These are phyloP conservation scores for Metschnikowia anglica DNA, from an alignment of 805 yeast genomes.

Conservation along the genomic window DNA sequence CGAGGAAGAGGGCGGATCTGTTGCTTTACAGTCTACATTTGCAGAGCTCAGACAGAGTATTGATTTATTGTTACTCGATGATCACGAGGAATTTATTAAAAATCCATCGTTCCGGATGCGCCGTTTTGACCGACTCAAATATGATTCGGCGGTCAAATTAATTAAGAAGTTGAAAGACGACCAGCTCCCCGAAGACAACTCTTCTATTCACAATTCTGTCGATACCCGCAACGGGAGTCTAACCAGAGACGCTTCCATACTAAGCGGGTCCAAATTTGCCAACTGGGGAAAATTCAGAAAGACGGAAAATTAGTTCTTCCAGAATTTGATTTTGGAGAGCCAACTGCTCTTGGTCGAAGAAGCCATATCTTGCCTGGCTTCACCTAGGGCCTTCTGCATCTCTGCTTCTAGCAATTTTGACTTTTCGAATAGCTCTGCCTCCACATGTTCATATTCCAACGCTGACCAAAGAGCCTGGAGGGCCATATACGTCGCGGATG, in stretches of 20 bases:
- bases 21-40: slow-evolving; percentile 69
- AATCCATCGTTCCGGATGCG: slow-evolving; percentile 41
- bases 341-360: slow-evolving; percentile 13
- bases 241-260: slow-evolving; percentile 20
- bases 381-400: slow-evolving; percentile 15
- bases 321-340: slow-evolving; percentile 20
- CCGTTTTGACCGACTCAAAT: slow-evolving; percentile 70
- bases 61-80: slow-evolving; percentile 63
- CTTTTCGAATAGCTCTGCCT: slow-evolving; percentile 15
- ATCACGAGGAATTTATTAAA: slow-evolving; percentile 62
- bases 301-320: slow-evolving; percentile 20
- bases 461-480: slow-evolving; percentile 35
- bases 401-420: slow-evolving; percentile 19
- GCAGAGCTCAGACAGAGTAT: slow-evolving; percentile 79
- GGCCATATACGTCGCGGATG: slow-evolving; percentile 38
- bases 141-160: slow-evolving; percentile 64
- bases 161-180: slow-evolving; percentile 50
- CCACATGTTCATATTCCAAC: slow-evolving; percentile 29
- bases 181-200: slow-evolving; percentile 19
- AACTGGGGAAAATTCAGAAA: slow-evolving; percentile 31
- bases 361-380: slow-evolving; percentile 16
- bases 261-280: slow-evolving; percentile 30
- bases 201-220: slow-evolving; percentile 9
- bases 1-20: slow-evolving; percentile 32
- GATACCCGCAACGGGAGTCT: slow-evolving; percentile 14